These are phyloP conservation scores for Talaromyces stipitatus DNA, from an alignment of 495 filamentous ascomycete species.

Conservation along the genomic window DNA sequence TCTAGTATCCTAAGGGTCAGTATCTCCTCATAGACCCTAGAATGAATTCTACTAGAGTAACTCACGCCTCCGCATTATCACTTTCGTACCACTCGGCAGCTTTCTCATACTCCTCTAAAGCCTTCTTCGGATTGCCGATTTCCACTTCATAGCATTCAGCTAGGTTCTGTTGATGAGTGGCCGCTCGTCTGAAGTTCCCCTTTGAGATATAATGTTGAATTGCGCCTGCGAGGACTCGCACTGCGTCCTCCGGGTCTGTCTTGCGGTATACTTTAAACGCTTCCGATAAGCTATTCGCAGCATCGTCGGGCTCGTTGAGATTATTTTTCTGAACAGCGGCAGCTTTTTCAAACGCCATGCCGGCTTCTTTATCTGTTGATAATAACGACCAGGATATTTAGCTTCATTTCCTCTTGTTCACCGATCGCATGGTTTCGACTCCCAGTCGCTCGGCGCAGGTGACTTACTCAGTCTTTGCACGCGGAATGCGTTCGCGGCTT, in stretches of 20 bases:
- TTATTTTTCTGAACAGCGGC: constrained; percentile 66
- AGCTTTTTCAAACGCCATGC: constrained; percentile 69
- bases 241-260: constrained; percentile 69
- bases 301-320: constrained; percentile 82
- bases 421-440: background rate
- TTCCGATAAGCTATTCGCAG: constrained; percentile 68
- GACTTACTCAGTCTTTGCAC: constrained; percentile 59
- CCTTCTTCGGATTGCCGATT: constrained; percentile 64
- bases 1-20: constrained; percentile 23
- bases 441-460: background rate
- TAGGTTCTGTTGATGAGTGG: constrained; percentile 77
- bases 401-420: background rate
- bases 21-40: too few relatives aligned
- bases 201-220: constrained; percentile 73
- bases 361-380: constrained; percentile 66
- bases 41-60: constrained; percentile 21
- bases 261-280: constrained; percentile 85
- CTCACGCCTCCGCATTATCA: constrained; percentile 75
- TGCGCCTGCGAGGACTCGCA: constrained; percentile 62
- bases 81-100: constrained; percentile 82
- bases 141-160: constrained; percentile 78
- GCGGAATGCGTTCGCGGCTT: constrained; percentile 76
- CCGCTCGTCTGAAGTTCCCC: constrained; percentile 83
- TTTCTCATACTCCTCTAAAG: constrained; percentile 68
- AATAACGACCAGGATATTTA: background rate